phyloP scores from a whole-genome alignment of 768 basidiomycete species.

The Suillus ampliporus region DNA sequence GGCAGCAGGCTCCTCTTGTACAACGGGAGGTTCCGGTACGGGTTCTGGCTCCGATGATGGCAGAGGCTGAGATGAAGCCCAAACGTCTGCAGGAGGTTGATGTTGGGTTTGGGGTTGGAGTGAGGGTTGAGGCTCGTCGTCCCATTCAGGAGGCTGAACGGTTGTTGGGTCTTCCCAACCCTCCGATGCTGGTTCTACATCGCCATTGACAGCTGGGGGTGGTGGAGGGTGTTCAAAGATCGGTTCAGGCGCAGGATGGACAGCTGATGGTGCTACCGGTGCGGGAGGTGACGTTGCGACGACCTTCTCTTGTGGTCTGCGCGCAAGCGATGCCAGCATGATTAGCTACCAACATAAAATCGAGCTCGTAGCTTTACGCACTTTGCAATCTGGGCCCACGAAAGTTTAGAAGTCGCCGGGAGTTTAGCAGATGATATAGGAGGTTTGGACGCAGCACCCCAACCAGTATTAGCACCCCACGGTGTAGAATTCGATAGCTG shows the following conservation, averaged over 20 bases:
- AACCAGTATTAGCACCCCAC: conserved; percentile 44
- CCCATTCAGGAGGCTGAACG: conserved; percentile 69
- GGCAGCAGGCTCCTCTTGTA: conserved; percentile 40
- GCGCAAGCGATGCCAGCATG: neutral
- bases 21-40: conserved; percentile 25
- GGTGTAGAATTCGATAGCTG: conserved; percentile 38
- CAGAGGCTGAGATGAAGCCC: conserved; percentile 35
- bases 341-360: conserved; percentile 11
- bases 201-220: conserved; percentile 34
- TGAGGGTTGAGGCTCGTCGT: conserved; percentile 61
- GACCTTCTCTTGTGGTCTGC: conserved; percentile 71
- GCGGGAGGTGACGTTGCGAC: conserved; percentile 46
- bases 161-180: conserved; percentile 81
- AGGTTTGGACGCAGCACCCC: conserved; percentile 28
- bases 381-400: conserved; percentile 89
- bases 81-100: conserved; percentile 33
- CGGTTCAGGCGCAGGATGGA: conserved; percentile 29
- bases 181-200: conserved; percentile 41
- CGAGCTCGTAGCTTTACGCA: conserved; percentile 37
- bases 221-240: conserved; percentile 29
- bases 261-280: conserved; percentile 24
- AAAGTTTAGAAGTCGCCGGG: conserved; percentile 77
- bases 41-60: conserved; percentile 28
- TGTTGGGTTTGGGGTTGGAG: conserved; percentile 27
- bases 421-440: conserved; percentile 47